Percentiles rank a stretch among this genome's conserved stretches.
Conservation (phyloP, 2,329 filamentous ascomycete genomes). For the Fusarium sp. region DNA sequence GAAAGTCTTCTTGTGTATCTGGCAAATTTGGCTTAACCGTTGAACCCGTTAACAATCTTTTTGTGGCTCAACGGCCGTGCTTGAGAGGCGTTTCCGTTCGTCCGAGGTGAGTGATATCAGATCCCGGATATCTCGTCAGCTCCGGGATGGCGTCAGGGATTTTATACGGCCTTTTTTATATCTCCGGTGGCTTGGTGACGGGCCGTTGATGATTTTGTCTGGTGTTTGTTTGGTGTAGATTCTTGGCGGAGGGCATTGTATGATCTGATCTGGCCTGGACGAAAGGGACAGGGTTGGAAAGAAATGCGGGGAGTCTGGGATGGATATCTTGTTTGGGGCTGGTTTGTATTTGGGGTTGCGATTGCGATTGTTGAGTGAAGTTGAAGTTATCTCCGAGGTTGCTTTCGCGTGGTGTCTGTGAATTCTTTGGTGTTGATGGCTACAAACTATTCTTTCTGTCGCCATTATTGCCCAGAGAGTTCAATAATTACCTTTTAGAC, state of each 20-base stretch:
- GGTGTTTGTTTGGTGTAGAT: background rate
- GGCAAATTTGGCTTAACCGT: background rate
- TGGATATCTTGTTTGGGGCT: background rate
- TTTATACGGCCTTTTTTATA: background rate
- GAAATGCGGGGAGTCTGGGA: background rate
- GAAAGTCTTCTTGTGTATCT: background rate
- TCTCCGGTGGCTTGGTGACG: conserved; percentile 2
- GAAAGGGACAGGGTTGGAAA: background rate
- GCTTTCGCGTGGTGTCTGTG: background rate
- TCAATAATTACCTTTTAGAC: too few species aligned
- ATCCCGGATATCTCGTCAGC: background rate
- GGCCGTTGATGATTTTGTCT: background rate
- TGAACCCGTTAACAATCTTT: background rate
- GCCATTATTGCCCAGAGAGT: too few species aligned
- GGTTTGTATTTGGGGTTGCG: background rate
- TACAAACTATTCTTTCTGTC: background rate
- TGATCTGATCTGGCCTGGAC: background rate
- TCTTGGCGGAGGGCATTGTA: conserved; percentile 4
- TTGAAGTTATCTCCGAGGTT: background rate
- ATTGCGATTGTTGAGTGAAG: too few species aligned
- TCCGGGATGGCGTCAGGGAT: conserved; percentile 4
- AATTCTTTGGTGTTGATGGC: background rate
- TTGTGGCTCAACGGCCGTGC: background rate
- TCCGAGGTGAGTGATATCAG: conserved; percentile 4
- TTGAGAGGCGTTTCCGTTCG: conserved; percentile 10